A percentile compares a stretch with the other conserved stretches of the same genome.
These are phyloP conservation scores for Actinomortierella wolfii DNA, from an alignment of 371 early-diverging fungal genomes.

Conservation along the genomic window DNA sequence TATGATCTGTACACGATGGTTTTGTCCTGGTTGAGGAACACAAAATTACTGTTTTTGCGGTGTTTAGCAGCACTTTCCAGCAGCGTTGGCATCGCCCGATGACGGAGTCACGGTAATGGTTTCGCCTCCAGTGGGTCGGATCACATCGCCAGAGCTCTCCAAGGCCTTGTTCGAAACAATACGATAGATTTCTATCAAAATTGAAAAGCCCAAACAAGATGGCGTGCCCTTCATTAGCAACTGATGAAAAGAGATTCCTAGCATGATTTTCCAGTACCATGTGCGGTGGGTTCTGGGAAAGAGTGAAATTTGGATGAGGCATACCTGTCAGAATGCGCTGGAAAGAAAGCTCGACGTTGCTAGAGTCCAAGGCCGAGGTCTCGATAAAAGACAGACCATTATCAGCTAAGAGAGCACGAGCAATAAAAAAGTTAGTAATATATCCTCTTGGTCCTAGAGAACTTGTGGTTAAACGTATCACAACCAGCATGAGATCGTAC, in stretches of 20 bases:
- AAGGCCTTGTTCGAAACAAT: slow-evolving; percentile 93
- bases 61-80: slow-evolving; percentile 80
- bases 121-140: slow-evolving; percentile 75
- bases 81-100: slow-evolving; percentile 64
- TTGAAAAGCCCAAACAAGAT: background rate
- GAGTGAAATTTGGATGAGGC: slow-evolving; percentile 2
- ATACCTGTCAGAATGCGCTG: slow-evolving; percentile 91
- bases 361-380: slow-evolving; percentile 93
- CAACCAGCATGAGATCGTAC: slow-evolving; percentile 57
- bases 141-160: slow-evolving; percentile 70
- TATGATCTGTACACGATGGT: too few relatives aligned
- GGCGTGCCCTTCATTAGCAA: too few relatives aligned
- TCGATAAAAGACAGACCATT: slow-evolving; percentile 93
- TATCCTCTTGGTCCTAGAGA: background rate
- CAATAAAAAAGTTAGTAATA: slow-evolving; percentile 1
- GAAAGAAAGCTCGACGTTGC: slow-evolving; percentile 95
- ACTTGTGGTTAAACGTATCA: too few relatives aligned
- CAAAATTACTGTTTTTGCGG: background rate
- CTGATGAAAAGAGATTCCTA: too few relatives aligned
- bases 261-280: too few relatives aligned
- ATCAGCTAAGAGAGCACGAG: slow-evolving; percentile 61
- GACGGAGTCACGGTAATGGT: slow-evolving; percentile 75
- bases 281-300: too few relatives aligned
- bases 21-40: background rate
- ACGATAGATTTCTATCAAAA: slow-evolving; percentile 80